phyloP scores from a whole-genome alignment of 495 filamentous ascomycete species.

The Trichoderma virens region DNA sequence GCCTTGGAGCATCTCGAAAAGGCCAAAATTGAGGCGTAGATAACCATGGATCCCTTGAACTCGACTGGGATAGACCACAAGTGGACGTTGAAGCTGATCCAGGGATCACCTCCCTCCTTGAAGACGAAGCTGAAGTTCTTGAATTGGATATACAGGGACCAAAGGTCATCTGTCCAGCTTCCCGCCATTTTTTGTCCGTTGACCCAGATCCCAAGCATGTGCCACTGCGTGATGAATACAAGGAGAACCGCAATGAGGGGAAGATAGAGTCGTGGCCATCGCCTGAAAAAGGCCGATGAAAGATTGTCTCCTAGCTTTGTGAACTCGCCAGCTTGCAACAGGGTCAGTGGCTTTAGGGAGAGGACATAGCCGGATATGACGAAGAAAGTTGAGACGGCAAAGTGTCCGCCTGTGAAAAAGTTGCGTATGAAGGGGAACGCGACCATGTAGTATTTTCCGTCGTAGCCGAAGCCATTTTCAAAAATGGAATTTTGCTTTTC shows the following conservation, averaged over 20 bases:
- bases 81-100: slow-evolving; percentile 32
- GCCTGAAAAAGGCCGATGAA: slow-evolving; percentile 32
- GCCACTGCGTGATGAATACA: slow-evolving; percentile 33
- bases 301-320: slow-evolving; percentile 25
- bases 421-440: slow-evolving; percentile 30
- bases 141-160: slow-evolving; percentile 49
- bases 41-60: slow-evolving; percentile 37
- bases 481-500: slow-evolving; percentile 20
- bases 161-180: slow-evolving; percentile 33
- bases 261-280: slow-evolving; percentile 29
- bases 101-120: slow-evolving; percentile 33
- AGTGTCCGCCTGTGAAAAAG: slow-evolving; percentile 39
- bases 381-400: slow-evolving; percentile 45
- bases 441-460: slow-evolving; percentile 32
- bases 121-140: slow-evolving; percentile 55
- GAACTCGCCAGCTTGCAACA: slow-evolving; percentile 39
- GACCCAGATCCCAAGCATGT: slow-evolving; percentile 33
- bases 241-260: slow-evolving; percentile 32
- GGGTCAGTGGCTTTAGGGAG: slow-evolving; percentile 40
- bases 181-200: slow-evolving; percentile 20
- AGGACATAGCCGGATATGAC: slow-evolving; percentile 46
- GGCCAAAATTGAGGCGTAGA: slow-evolving; percentile 38
- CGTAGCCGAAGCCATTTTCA: slow-evolving; percentile 27
- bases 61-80: slow-evolving; percentile 37
- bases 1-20: slow-evolving; percentile 26